phyloP scores from a whole-genome alignment of 768 basidiomycete species.

The Pulveroboletus sp. region DNA sequence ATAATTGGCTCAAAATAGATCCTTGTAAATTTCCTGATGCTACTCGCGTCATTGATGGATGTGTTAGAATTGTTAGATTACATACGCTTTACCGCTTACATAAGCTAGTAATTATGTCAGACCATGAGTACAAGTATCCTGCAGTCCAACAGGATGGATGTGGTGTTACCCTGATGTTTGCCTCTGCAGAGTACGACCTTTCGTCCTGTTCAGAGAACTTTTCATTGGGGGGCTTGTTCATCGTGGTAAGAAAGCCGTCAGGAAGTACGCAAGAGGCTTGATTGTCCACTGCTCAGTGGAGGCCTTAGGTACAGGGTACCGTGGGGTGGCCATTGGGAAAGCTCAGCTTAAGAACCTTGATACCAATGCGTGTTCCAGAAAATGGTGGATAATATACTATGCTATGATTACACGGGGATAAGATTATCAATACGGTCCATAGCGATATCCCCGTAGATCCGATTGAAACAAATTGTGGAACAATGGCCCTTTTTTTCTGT shows the following conservation, averaged over 20 bases:
- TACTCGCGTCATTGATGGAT: too few relatives aligned
- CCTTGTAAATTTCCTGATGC: too few relatives aligned
- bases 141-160: too few relatives aligned
- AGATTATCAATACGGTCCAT: neutral
- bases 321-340: too few relatives aligned
- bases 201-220: slow-evolving; percentile 7
- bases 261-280: neutral
- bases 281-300: neutral
- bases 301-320: neutral
- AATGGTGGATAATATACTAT: neutral
- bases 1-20: too few relatives aligned
- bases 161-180: slow-evolving; percentile 31
- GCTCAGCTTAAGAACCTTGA: slow-evolving; percentile 1
- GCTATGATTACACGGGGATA: neutral
- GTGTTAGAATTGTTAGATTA: too few relatives aligned
- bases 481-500: too few relatives aligned
- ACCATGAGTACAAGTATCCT: too few relatives aligned
- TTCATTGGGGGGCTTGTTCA: slow-evolving; percentile 2
- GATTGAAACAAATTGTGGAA: neutral
- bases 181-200: slow-evolving; percentile 19
- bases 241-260: neutral
- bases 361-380: neutral
- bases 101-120: too few relatives aligned
- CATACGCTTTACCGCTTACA: too few relatives aligned
- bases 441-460: neutral